phyloP scores from a whole-genome alignment of 352 stramenopile genomes.

The Phytophthora citrophthora region DNA sequence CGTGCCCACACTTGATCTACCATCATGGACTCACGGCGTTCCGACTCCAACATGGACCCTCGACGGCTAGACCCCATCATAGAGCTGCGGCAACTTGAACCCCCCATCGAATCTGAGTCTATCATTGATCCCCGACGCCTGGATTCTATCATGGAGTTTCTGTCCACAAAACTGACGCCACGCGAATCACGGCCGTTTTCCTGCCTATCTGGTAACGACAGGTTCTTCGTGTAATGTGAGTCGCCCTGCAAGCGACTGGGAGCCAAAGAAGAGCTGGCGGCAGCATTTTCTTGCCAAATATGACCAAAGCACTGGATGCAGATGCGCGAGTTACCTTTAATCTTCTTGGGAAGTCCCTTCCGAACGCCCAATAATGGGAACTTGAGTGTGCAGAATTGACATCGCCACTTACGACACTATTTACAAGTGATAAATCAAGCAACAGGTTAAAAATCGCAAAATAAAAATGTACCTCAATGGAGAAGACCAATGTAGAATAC shows the following conservation, averaged over 20 bases:
- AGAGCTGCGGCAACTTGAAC: constrained; percentile 22
- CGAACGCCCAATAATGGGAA: constrained; percentile 51
- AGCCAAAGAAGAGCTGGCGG: constrained; percentile 7
- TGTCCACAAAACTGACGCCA: constrained; percentile 27
- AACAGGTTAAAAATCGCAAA: not conserved
- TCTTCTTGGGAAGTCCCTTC: constrained; percentile 48
- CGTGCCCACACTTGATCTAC: constrained; percentile 39
- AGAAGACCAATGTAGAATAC: constrained; percentile 9
- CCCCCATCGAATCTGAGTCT: constrained; percentile 8
- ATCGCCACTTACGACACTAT: constrained; percentile 58
- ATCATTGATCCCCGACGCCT: constrained; percentile 25
- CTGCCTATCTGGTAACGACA: constrained; percentile 8
- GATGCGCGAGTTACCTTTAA: constrained; percentile 67
- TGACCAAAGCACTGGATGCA: constrained; percentile 57
- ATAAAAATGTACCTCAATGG: not conserved
- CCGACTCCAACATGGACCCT: constrained; percentile 39
- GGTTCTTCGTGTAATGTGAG: constrained; percentile 8
- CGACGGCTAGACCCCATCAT: constrained; percentile 27
- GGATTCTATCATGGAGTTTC: constrained; percentile 20
- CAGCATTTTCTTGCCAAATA: constrained; percentile 46
- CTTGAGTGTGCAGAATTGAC: constrained; percentile 70
- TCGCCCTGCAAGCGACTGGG: constrained; percentile 2
- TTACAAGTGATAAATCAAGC: not conserved
- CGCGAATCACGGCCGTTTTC: constrained; percentile 12
- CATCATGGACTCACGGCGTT: constrained; percentile 42